Base-by-base conservation (phyloP, 495 filamentous ascomycete genomes). In the Hapsidospora chrysogenum region DNA sequence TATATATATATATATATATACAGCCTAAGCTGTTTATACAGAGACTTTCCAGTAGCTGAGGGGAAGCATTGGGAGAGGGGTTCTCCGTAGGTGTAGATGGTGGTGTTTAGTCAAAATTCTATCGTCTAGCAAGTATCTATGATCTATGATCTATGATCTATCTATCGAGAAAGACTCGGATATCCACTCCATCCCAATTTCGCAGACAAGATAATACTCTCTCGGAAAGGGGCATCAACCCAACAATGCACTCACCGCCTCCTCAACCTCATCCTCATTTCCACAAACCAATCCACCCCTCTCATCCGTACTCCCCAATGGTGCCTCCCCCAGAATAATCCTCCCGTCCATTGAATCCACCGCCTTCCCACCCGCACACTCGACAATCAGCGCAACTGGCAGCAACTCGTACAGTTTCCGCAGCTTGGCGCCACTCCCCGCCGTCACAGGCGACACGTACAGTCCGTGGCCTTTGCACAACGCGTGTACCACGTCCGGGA, bases 401-500 rank as follows among this genome's bases (percentile, higher is more conserved):
- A 51, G 51, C 18, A 68, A 34, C 49, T 71, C 66, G 36, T 64
- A 69, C 23, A 69, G 37, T 27, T 58, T 45, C 33, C 66, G 44
- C 41, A 71, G 40, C 50, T 71, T 69, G 2, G 66, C 63, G 48
- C 50, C 51, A 38, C 57, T 63, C 13, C 37, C 41, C 2, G 22
- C 40, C 8, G 58, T 63, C 13, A 63, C 61, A 1, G 66, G 66
- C 3, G 56, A 66, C 18, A 68, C 20, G 38, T 68, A 71, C 5
- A 69, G 42, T 3, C 65, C 66, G 18, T 69, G 59, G 0, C 66
- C 65, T 44, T 68, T 66, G 13, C 65, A 57, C 6, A 71, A 41
- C 29, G 58, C 52, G 17, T 69, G 65, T 28, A 61, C 63, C 1
- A 71, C 44, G 41, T 71, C 66, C 2, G 66, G 66, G 3, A 71